Conservation (phyloP, 2,329 filamentous ascomycete genomes). For the Cucurbitaria berberidis region DNA sequence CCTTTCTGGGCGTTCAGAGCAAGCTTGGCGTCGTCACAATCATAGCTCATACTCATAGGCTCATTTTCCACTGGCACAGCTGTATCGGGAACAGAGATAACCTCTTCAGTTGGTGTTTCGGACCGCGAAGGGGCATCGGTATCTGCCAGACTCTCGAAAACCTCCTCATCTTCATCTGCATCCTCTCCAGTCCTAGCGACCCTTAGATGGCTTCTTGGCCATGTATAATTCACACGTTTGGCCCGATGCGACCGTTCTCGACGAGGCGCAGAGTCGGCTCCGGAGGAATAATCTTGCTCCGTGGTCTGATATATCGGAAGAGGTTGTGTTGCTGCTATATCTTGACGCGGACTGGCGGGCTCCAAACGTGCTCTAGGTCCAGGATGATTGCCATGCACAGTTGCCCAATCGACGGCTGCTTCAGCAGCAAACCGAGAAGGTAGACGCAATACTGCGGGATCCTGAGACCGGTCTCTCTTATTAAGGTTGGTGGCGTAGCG, state of each 20-base stretch:
- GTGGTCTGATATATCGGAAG: constrained; percentile 2
- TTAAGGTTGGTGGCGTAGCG: constrained; percentile 37
- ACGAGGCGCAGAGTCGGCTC: constrained; percentile 19
- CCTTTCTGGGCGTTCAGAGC: constrained; percentile 11
- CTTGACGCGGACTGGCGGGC: background rate
- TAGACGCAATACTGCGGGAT: constrained; percentile 28
- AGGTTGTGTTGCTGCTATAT: background rate
- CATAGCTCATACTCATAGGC: constrained; percentile 26
- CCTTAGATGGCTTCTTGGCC: constrained; percentile 21
- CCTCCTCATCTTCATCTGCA: constrained; percentile 6
- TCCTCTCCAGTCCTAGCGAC: background rate
- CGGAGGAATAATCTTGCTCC: constrained; percentile 28
- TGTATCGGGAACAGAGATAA: constrained; percentile 8
- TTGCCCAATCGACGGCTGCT: constrained; percentile 29
- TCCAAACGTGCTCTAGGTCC: constrained; percentile 5
- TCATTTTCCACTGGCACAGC: constrained; percentile 23
- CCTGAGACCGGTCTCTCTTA: constrained; percentile 32
- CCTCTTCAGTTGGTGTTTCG: constrained; percentile 20
- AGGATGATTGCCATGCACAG: constrained; percentile 15
- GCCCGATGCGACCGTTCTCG: constrained; percentile 29
- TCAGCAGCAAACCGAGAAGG: constrained; percentile 36
- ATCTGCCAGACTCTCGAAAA: background rate
- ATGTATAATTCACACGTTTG: constrained; percentile 36
- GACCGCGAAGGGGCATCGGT: constrained; percentile 5
- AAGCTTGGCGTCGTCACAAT: constrained; percentile 27